Percentiles rank a stretch among this genome's conserved stretches.
Conservation (phyloP, 345 rosid species). For the Sisymbrium altissimum region DNA sequence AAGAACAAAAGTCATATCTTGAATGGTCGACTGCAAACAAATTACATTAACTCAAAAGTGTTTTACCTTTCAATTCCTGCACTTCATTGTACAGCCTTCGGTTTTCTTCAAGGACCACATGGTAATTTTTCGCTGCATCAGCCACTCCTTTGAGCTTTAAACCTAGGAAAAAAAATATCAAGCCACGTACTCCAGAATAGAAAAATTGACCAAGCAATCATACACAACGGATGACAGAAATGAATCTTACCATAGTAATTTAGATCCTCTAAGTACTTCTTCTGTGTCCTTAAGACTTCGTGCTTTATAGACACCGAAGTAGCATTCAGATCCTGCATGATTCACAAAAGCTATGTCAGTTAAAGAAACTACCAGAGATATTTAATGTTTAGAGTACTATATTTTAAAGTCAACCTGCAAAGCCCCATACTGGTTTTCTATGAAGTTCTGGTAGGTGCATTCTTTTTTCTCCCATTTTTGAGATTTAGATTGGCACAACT, state of each 20-base stretch:
- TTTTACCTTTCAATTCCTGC: conserved; percentile 91
- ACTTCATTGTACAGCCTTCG: conserved; percentile 86
- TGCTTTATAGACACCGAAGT: conserved; percentile 59
- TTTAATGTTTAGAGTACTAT: conserved; percentile 4
- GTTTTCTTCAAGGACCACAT: conserved; percentile 76
- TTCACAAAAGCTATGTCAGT: background rate
- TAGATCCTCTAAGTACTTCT: conserved; percentile 57
- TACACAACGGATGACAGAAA: conserved; percentile 4
- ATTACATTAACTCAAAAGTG: conserved; percentile 5
- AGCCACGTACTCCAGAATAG: conserved; percentile 1
- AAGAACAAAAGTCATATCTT: conserved; percentile 17
- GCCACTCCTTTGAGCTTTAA: conserved; percentile 70
- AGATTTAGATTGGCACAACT: conserved; percentile 57
- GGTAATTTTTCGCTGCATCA: conserved; percentile 86
- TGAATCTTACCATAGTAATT: conserved; percentile 55
- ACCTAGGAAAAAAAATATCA: conserved; percentile 42
- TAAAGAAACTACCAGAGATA: background rate
- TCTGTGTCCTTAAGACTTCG: conserved; percentile 63
- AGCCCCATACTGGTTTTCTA: conserved; percentile 52
- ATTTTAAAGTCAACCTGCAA: conserved; percentile 52
- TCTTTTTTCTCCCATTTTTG: conserved; percentile 75
- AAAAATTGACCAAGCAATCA: conserved; percentile 18
- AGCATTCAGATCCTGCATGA: conserved; percentile 60
- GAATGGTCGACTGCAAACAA: conserved; percentile 8
- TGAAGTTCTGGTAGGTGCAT: conserved; percentile 46